Base-by-base conservation (phyloP, 1,284 basidiomycete species). In the Marasmius tenuissimus region DNA sequence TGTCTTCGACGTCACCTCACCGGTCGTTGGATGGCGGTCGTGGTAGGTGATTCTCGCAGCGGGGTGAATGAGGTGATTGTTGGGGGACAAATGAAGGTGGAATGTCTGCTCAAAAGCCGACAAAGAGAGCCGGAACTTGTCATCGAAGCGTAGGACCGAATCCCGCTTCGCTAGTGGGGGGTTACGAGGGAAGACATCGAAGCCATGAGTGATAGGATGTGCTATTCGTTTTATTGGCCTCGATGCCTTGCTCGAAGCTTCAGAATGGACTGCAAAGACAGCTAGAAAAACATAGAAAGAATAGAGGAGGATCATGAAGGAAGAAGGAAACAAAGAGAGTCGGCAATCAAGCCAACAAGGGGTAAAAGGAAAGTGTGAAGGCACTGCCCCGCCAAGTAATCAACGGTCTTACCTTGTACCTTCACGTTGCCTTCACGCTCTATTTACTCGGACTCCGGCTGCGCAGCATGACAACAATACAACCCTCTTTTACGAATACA, bases 21-120 rank as follows among this genome's bases (percentile, higher is more conserved):
- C 87, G 61, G 84, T 78, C 6, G 81, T 68, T 3, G 71, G 71
- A 38, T 63, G 58, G 35, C 75, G 79, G 18, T 76, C 74, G 71
- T 84, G 85, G 73, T 88, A 86, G 60, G 81, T 83, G 63, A 93
- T 80, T 56, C 86, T 83, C 1, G 91, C 91, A 56, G 88, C 81
- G 27, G 92, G 88, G 71, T 93, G 92, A 61, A 94, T 78, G 61
- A 94, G 83, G 67, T 92, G 76, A 66, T 89, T 82, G 69, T 91
- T 93, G 7, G 92, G 91, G 27, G 82, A 81, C 61, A 94, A 79
- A 67, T 93, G 87, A 38, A 91, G 78, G 69, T 87, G 77, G 70
- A 85, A 88, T 18, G 78, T 83, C 58, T 88, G 80, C 65, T 80
- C 81, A 69, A 88, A 90, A 9, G 86, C 87, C 58, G 82, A 81